Base-by-base conservation (phyloP, 2,329 filamentous ascomycete genomes). In the Calonectria naviculata region DNA sequence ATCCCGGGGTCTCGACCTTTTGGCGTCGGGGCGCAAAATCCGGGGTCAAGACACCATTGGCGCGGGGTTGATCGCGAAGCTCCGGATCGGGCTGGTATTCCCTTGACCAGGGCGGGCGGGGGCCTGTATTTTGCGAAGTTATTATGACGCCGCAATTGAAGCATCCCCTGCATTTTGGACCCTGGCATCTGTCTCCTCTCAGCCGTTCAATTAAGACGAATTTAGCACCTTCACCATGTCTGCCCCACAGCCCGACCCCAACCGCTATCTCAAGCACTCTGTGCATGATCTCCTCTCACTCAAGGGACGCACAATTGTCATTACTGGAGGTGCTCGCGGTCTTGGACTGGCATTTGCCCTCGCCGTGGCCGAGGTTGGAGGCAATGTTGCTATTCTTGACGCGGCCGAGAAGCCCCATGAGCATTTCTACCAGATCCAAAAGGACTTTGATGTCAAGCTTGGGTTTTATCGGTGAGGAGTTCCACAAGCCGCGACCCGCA, bases 341-440 rank as follows among this genome's bases (percentile, higher is more conserved):
- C 65, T 73, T 5, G 71, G 71, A 19, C 65, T 73, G 38, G 71
- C 68, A 2, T 73, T 73, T 68, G 65, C 71, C 6, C 65, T 73
- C 31, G 71, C 71, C 2, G 65, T 71, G 13, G 68, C 64, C 17
- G 71, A 73, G 28, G 71, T 73, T 42, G 68, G 68, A 2, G 71
- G 71, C 31, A 71, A 71, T 36, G 61, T 71, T n/a, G 68, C 74
- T 9, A 29, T 74, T 15, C 60, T 75, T 31, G 74, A 73, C 15
- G 71, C 71, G 4, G 66, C 71, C 5, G 68, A 74, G 17, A 73
- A 75, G 61, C 74, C 72, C 13, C 70, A 74, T 26, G 70, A 74
- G 17, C 70, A 74, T 28, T 74, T 74, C 34, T 64, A 70, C 28
- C 31, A 68, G 47, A 71, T 74, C 10, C 64, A 71, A 49, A 65